A percentile compares a stretch with the other conserved stretches of the same genome.
Evolutionary conservation across 768 basidiomycete species (phyloP).

Genomic region (Steccherinum ochraceum): DNA sequence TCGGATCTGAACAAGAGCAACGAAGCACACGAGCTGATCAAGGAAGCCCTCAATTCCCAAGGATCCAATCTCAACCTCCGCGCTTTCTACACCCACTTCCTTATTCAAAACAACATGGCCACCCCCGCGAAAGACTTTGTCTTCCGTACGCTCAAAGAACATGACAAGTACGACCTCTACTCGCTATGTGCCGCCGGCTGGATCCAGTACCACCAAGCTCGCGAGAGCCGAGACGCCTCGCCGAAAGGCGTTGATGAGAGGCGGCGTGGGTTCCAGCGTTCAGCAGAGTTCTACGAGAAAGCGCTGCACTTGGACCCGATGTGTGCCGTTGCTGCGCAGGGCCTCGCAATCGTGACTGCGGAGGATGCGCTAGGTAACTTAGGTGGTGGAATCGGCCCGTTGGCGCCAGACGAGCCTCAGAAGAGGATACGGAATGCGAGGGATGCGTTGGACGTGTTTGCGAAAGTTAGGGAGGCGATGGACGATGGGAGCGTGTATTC

Average conservation of each 20-base stretch:
- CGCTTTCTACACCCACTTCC: conserved; percentile 90
- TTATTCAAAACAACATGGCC: conserved; percentile 65
- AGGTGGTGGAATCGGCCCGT: conserved; percentile 39
- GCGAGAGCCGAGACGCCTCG: conserved; percentile 71
- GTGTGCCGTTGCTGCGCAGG: conserved; percentile 92
- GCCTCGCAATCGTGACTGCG: conserved; percentile 88
- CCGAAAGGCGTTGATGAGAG: conserved; percentile 61
- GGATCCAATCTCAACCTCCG: conserved; percentile 79
- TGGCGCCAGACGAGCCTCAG: conserved; percentile 54
- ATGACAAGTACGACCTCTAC: conserved; percentile 85
- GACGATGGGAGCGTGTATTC: conserved; percentile 82
- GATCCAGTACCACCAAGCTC: conserved; percentile 79
- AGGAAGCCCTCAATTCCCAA: conserved; percentile 80
- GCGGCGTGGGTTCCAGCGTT: conserved; percentile 66
- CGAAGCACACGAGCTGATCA: conserved; percentile 83
- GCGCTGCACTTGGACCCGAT: conserved; percentile 77
- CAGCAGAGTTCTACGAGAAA: conserved; percentile 91
- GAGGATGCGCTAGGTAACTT: conserved; percentile 81
- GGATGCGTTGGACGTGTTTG: conserved; percentile 86
- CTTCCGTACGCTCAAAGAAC: conserved; percentile 79
- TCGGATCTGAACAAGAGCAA: conserved; percentile 62
- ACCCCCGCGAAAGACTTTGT: conserved; percentile 85
- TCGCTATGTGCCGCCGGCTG: conserved; percentile 86
- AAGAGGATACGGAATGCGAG: conserved; percentile 67
- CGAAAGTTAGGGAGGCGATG: conserved; percentile 83